A percentile compares a stretch with the other conserved stretches of the same genome.
Evolutionary conservation across 2,329 filamentous ascomycete species (phyloP).

Genomic region (Scolecobasidium constrictum): DNA sequence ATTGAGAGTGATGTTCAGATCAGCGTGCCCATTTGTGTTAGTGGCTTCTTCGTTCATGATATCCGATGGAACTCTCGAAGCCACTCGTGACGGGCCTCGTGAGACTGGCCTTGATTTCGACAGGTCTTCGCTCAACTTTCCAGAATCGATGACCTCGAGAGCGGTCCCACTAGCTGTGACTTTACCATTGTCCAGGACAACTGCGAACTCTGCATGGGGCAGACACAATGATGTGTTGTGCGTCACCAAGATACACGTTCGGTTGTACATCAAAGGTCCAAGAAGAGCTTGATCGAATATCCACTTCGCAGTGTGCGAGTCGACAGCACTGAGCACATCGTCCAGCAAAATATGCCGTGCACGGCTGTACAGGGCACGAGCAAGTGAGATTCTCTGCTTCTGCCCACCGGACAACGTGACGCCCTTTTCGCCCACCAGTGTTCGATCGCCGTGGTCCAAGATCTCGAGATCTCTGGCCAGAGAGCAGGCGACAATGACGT

Average conservation of each 20-base stretch:
- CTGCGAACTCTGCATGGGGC: slow-evolving; percentile 67
- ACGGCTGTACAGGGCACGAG: slow-evolving; percentile 93
- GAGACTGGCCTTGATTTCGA: slow-evolving; percentile 65
- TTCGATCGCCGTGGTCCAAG: slow-evolving; percentile 84
- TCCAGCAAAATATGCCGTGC: slow-evolving; percentile 85
- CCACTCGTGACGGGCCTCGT: slow-evolving; percentile 55
- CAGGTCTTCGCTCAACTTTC: slow-evolving; percentile 78
- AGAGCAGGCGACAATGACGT: slow-evolving; percentile 84
- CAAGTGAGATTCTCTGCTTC: slow-evolving; percentile 93
- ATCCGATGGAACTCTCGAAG: slow-evolving; percentile 69
- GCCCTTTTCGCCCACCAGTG: slow-evolving; percentile 90
- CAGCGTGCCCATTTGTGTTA: slow-evolving; percentile 24
- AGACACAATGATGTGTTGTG: slow-evolving; percentile 89
- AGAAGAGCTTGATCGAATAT: slow-evolving; percentile 91
- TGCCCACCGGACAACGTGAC: slow-evolving; percentile 94
- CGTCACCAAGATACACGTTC: slow-evolving; percentile 90
- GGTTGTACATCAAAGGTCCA: slow-evolving; percentile 75
- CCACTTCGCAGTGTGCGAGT: slow-evolving; percentile 96
- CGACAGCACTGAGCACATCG: slow-evolving; percentile 91
- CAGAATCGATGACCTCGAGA: slow-evolving; percentile 70
- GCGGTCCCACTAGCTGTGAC: slow-evolving; percentile 67
- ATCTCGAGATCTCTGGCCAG: slow-evolving; percentile 86
- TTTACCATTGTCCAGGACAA: slow-evolving; percentile 80
- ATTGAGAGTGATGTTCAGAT: slow-evolving; percentile 35
- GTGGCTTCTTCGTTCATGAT: slow-evolving; percentile 47